These are phyloP conservation scores for Aspergillus ellipticus DNA, from an alignment of 495 filamentous ascomycete species.

Conservation along the genomic window DNA sequence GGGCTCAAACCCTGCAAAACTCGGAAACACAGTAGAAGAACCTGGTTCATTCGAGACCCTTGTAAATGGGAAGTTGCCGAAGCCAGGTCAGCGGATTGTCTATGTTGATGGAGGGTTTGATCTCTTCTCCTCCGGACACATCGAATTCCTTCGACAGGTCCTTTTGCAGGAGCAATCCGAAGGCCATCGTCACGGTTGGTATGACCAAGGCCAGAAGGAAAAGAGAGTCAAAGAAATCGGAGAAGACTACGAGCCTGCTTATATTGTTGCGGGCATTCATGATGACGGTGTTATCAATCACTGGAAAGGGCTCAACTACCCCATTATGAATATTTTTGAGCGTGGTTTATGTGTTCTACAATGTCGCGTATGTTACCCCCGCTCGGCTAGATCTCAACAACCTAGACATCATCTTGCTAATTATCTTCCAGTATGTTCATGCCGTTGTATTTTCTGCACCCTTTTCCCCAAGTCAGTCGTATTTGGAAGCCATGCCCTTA, in stretches of 20 bases:
- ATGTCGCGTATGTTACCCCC: conserved; percentile 64
- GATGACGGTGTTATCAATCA: conserved; percentile 90
- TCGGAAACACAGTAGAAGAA: conserved; percentile 47
- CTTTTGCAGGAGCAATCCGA: conserved; percentile 63
- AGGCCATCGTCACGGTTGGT: conserved; percentile 67
- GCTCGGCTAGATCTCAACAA: not conserved
- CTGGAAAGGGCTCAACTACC: conserved; percentile 96
- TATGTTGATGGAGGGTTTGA: conserved; percentile 98
- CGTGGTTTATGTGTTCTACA: conserved; percentile 92
- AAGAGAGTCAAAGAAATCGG: conserved; percentile 58
- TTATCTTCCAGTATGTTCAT: conserved; percentile 66
- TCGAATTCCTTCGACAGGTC: conserved; percentile 83
- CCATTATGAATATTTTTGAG: conserved; percentile 99
- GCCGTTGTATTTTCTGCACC: conserved; percentile 85
- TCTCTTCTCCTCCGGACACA: conserved; percentile 94
- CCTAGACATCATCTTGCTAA: conserved; percentile 19
- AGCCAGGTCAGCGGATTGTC: conserved; percentile 76
- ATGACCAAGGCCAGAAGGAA: conserved; percentile 55
- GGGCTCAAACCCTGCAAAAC: conserved; percentile 50
- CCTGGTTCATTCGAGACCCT: conserved; percentile 57
- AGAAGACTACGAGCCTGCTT: conserved; percentile 73
- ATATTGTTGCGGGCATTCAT: conserved; percentile 87
- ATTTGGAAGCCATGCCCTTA: conserved; percentile 70
- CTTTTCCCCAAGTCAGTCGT: conserved; percentile 72
- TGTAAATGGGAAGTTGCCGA: conserved; percentile 61